Evolutionary conservation across 257 asterid species (phyloP), one percentile per base, ranked within the genome.

Genomic region (Leonotis leonurus): DNA sequence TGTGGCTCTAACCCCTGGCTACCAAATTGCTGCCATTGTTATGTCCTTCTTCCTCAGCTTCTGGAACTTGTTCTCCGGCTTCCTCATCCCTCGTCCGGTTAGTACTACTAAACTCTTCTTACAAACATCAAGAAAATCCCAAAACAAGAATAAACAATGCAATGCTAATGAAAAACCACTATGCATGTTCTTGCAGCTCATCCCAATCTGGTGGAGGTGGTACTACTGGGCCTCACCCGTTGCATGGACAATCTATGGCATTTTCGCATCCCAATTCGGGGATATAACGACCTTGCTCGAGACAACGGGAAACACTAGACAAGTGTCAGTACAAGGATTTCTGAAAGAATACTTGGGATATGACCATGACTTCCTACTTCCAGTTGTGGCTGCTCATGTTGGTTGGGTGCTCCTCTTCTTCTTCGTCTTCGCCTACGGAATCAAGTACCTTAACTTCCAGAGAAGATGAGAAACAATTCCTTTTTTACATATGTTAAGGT

Each of bases 131-230:
- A 3, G 29, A 32, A 46, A 20, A 30, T n/a, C n/a, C n/a, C 40
- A 39, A 5, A 11, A 51, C 4, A 49, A 25, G 39, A 27, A 41
- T 16, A 3, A 11, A 7, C 18, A 27, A 8, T 29, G 21, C 14
- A 30, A 7, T 27, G 20, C 65, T 59, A 59, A 59, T 25, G 51
- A 59, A 54, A 17, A 13, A 39, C 46, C 11, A 14, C 24, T 7
- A 0, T 33, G 13, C 25, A 5, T 54, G 5, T 45, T 41, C 0
- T 32, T 83, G 80, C 80, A 88, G 94, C 82, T 83, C 7, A 88
- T 85, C 17, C 96, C 94, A 44, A 63, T 88, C 43, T 85, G 96
- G 96, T 85, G 96, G 96, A 83, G 94, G 61, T 88, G 94, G 94
- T 88, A 88, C 82, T 88, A 85, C 74, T 88, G 96, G 96, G 86